phyloP scores from a whole-genome alignment of 2,329 filamentous ascomycete species.

The Rosellinia necatrix region DNA sequence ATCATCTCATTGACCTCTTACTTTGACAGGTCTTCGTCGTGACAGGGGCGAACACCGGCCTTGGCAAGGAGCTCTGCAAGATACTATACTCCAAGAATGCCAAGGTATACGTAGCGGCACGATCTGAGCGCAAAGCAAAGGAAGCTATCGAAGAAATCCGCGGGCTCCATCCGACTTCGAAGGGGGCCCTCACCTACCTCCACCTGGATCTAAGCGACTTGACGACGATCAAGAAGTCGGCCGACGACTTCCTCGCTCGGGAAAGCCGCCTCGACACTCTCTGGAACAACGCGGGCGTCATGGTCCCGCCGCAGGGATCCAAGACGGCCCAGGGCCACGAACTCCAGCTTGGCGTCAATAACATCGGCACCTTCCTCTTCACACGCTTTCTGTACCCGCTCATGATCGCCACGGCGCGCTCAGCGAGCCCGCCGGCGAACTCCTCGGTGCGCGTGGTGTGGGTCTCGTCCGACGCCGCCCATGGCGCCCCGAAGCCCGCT shows the following conservation, averaged over 20 bases:
- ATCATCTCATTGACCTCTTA: not conserved
- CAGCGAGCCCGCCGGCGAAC: not conserved
- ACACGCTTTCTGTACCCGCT: conserved; percentile 34
- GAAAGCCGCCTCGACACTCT: conserved; percentile 47
- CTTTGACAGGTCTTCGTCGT: conserved; percentile 24
- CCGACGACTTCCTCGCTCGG: conserved; percentile 41
- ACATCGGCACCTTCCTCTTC: conserved; percentile 37
- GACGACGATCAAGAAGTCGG: conserved; percentile 45
- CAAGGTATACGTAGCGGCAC: conserved; percentile 18
- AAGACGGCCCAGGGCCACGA: conserved; percentile 42
- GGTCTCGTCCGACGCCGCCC: conserved; percentile 19
- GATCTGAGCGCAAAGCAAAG: conserved; percentile 18
- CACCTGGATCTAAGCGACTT: conserved; percentile 47
- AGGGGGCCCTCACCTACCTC: conserved; percentile 44
- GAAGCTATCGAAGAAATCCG: conserved; percentile 36
- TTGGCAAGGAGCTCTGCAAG: conserved; percentile 20
- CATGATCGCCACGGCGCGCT: conserved; percentile 27
- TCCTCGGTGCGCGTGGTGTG: not conserved
- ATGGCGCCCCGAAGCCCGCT: conserved; percentile 22
- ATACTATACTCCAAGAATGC: conserved; percentile 25
- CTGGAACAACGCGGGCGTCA: conserved; percentile 47
- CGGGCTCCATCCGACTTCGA: conserved; percentile 32
- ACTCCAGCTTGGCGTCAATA: conserved; percentile 38
- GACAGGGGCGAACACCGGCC: conserved; percentile 17
- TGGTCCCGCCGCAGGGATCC: conserved; percentile 25